Conservation (phyloP, 352 stramenopile species). For the Phytophthora pistaciae region DNA sequence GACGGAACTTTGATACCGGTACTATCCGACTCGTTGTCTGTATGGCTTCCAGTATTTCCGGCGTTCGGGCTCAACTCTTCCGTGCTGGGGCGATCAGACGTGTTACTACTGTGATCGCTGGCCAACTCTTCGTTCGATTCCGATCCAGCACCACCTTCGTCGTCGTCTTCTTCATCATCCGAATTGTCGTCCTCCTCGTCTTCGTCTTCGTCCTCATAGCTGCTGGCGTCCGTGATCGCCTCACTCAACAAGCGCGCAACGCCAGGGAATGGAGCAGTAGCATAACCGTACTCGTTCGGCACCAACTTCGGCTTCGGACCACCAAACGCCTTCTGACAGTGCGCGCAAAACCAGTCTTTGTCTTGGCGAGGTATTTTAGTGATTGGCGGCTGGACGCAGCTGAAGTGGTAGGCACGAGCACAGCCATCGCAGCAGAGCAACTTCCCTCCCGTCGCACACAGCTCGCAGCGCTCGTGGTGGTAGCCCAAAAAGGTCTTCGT, state of each 20-base stretch:
- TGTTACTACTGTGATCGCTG: slow-evolving; percentile 7
- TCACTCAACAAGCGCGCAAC: slow-evolving; percentile 22
- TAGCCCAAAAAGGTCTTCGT: slow-evolving; percentile 50
- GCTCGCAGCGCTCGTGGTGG: slow-evolving; percentile 71
- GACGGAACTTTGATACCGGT: slow-evolving; percentile 15
- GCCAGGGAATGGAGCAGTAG: slow-evolving; percentile 8
- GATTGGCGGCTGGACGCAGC: slow-evolving; percentile 74
- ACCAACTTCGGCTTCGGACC: slow-evolving; percentile 23
- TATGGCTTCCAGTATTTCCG: slow-evolving; percentile 14
- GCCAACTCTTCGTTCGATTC: slow-evolving; percentile 10
- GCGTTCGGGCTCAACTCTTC: slow-evolving; percentile 19
- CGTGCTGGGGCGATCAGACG: slow-evolving; percentile 17
- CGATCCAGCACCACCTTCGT: background rate
- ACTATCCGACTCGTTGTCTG: slow-evolving; percentile 36
- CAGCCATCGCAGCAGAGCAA: slow-evolving; percentile 78
- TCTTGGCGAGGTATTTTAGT: slow-evolving; percentile 51
- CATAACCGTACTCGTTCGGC: slow-evolving; percentile 31
- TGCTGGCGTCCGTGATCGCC: slow-evolving; percentile 17
- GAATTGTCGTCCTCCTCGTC: slow-evolving; percentile 17
- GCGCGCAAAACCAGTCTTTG: slow-evolving; percentile 69
- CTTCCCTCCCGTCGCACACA: slow-evolving; percentile 73
- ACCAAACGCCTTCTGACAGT: slow-evolving; percentile 43
- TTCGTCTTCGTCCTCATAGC: slow-evolving; percentile 21
- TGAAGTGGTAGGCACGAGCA: slow-evolving; percentile 75
- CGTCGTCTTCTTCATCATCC: slow-evolving; percentile 11